A percentile compares a stretch with the other conserved stretches of the same genome.
phyloP scores from a whole-genome alignment of 352 stramenopile genomes.

The Globisporangium sylvaticum region DNA sequence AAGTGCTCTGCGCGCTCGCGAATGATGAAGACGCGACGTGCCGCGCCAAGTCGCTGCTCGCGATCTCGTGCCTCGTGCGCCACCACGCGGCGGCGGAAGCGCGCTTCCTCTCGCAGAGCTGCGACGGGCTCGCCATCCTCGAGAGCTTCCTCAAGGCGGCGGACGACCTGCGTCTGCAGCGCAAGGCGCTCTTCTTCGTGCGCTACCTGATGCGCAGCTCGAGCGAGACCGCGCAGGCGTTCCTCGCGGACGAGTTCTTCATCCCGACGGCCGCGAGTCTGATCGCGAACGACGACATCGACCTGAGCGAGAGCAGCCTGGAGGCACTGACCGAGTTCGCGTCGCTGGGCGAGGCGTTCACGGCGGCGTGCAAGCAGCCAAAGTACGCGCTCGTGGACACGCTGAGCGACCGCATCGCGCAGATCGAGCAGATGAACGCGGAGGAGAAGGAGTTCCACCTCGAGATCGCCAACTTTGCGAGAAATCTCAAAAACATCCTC shows the following conservation, averaged over 20 bases:
- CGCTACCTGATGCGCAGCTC: conserved; percentile 73
- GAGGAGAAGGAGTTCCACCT: conserved; percentile 70
- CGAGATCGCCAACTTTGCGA: conserved; percentile 57
- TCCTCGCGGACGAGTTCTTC: conserved; percentile 45
- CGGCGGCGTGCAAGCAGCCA: conserved; percentile 47
- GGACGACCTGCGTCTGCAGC: conserved; percentile 63
- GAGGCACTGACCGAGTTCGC: conserved; percentile 74
- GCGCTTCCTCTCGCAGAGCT: conserved; percentile 53
- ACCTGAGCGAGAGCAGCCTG: conserved; percentile 72
- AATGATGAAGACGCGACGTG: conserved; percentile 54
- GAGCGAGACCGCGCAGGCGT: conserved; percentile 39
- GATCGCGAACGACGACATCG: conserved; percentile 68
- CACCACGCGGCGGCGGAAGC: conserved; percentile 58
- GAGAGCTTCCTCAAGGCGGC: conserved; percentile 40
- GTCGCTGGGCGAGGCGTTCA: conserved; percentile 51
- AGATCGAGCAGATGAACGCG: conserved; percentile 55
- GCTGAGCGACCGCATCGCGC: conserved; percentile 47
- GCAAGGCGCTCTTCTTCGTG: conserved; percentile 82
- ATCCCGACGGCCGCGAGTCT: conserved; percentile 41
- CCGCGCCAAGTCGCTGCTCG: conserved; percentile 73
- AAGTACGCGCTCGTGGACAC: conserved; percentile 41
- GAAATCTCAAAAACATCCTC: conserved; percentile 46
- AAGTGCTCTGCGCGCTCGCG: conserved; percentile 61
- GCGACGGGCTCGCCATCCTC: conserved; percentile 56
- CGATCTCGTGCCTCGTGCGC: conserved; percentile 81